A percentile compares a stretch with the other conserved stretches of the same genome.
Evolutionary conservation across 2,329 filamentous ascomycete genomes (phyloP).

Genomic region (Fusarium dlaminii): DNA sequence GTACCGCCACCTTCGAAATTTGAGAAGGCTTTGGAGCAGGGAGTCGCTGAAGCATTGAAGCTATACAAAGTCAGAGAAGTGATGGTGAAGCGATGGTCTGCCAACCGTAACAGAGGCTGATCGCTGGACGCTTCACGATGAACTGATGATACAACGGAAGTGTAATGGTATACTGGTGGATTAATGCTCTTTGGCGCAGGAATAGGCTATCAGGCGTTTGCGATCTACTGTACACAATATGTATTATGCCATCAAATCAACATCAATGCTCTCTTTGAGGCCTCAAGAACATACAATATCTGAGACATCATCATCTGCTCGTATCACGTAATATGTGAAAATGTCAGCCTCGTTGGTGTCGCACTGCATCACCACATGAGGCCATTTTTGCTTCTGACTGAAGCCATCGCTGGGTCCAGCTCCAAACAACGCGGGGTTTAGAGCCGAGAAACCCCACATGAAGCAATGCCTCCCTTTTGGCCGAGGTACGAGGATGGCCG

Average conservation of each 20-base stretch:
- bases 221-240: conserved; percentile 8
- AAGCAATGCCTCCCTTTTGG: conserved; percentile 35
- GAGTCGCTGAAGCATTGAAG: conserved; percentile 71
- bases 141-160: background rate
- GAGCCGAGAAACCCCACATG: conserved; percentile 38
- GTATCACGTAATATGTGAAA: background rate
- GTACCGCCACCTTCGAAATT: conserved; percentile 74
- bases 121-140: background rate
- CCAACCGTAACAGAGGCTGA: conserved; percentile 71
- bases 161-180: conserved; percentile 8
- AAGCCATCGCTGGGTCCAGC: conserved; percentile 27
- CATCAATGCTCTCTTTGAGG: background rate
- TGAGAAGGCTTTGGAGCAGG: conserved; percentile 55
- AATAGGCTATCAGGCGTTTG: conserved; percentile 25
- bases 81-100: conserved; percentile 82
- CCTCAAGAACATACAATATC: background rate
- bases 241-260: conserved; percentile 4
- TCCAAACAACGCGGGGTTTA: conserved; percentile 39
- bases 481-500: conserved; percentile 35
- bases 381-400: conserved; percentile 25
- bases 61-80: conserved; percentile 84
- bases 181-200: background rate
- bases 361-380: background rate
- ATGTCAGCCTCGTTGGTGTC: background rate
- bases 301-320: background rate